Evolutionary conservation across 73 alveolate genomes (phyloP), one percentile per base, ranked within the genome.

Genomic region (Paramecium bursaria): DNA sequence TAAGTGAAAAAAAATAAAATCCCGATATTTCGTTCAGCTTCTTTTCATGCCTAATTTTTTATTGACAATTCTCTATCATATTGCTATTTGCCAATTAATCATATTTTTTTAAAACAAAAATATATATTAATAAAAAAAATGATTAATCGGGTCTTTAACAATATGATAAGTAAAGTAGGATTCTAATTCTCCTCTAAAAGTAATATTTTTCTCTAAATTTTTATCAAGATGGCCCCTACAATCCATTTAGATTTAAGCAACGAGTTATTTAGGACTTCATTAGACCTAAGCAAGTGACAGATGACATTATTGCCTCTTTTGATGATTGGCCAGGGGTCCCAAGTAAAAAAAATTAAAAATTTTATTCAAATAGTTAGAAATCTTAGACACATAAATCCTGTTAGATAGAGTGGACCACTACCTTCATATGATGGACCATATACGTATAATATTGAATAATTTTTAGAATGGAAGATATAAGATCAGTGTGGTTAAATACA

Each of bases 341-440:
- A 10, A 48, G 82, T 67, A 67, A 14, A 15, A n/a, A 21, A 5
- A 15, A 19, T 14, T 15, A 15, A 26, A 25, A n/a, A n/a, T n/a
- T n/a, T n/a, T 39, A 67, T 17, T 67, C 10, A 74, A 15, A 88
- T 88, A 17, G 93, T 94, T 23, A 86, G 94, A 57, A 94, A 94
- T 89, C 86, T 92, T 86, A 93, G 97, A 76, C 98, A 94, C 61
- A 85, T 94, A 75, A 95, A 94, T 49, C 98, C 98, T 48, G 94
- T 92, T 42, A 90, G 98, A 75, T 88, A 92, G 76, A 92, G 97
- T 4, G 98, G 98, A 11, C 98, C 98, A 11, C 77, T 92, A 49
- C 98, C 98, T 42, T 75, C 98, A 3, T 94, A 91, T 87, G 96
- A 94, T 80, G 98, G 98, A 31, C 90, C 97, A 27, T 92, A 89